Conservation (phyloP, 345 rosid species). For the Gossypium arboreum region DNA sequence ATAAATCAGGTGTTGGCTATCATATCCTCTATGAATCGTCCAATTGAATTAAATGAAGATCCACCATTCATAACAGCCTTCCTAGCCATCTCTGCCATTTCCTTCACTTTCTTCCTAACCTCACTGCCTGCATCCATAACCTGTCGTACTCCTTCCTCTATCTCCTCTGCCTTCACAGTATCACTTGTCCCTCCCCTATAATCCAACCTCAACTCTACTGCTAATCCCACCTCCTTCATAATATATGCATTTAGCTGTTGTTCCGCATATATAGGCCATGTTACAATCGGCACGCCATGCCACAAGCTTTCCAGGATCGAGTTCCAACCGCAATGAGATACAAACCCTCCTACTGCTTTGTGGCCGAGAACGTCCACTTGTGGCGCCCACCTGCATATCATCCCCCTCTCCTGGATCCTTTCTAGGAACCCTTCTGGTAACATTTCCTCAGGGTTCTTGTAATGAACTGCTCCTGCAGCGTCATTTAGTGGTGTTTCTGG, state of each 20-base stretch:
- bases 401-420: not conserved
- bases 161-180: not conserved
- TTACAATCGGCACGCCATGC: not conserved
- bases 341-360: not conserved
- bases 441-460: not conserved
- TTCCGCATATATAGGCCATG: not conserved
- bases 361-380: not conserved
- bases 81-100: not conserved
- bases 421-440: not conserved
- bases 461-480: not conserved
- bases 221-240: not conserved
- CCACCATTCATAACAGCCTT: not conserved
- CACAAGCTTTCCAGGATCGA: not conserved
- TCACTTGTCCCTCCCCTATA: not conserved
- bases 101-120: conserved; percentile 7
- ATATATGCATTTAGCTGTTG: not conserved
- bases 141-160: not conserved
- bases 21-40: not conserved
- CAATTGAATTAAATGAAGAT: not conserved
- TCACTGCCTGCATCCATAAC: not conserved
- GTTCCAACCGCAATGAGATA: not conserved
- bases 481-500: not conserved
- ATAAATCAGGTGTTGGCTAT: not conserved
- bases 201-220: not conserved
- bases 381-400: not conserved